phyloP scores from a whole-genome alignment of 2,329 filamentous ascomycete species.

The Fusarium dimerum region DNA sequence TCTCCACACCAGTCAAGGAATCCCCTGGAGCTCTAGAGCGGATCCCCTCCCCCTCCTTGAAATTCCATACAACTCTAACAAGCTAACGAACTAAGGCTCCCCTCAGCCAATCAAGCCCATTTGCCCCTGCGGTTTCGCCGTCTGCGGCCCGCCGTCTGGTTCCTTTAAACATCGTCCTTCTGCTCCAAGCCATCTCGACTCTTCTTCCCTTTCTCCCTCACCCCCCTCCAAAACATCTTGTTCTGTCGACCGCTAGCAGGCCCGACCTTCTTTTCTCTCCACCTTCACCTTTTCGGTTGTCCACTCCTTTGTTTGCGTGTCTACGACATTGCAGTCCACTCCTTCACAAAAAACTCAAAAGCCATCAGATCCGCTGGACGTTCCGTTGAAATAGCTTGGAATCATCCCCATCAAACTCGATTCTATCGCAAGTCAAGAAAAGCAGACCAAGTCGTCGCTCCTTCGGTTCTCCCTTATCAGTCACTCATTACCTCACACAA shows the following conservation, averaged over 20 bases:
- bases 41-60: not conserved
- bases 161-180: conserved; percentile 32
- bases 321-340: conserved; percentile 35
- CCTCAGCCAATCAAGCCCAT: conserved; percentile 18
- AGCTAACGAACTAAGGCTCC: conserved; percentile 24
- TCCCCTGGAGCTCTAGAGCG: too few relatives aligned
- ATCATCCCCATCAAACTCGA: conserved; percentile 13
- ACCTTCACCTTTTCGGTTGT: conserved; percentile 13
- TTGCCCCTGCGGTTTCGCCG: conserved; percentile 20
- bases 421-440: conserved; percentile 16
- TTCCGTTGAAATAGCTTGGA: conserved; percentile 31
- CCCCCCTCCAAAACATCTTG: conserved; percentile 28
- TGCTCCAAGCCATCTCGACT: conserved; percentile 23
- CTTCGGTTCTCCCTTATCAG: conserved; percentile 24
- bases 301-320: conserved; percentile 34
- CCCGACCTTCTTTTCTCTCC: conserved; percentile 19
- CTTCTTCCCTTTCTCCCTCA: conserved; percentile 21
- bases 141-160: conserved; percentile 26
- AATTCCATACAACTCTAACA: conserved; percentile 15
- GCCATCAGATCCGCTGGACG: conserved; percentile 25
- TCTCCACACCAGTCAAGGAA: too few relatives aligned
- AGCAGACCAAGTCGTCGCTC: conserved; percentile 24
- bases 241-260: conserved; percentile 29
- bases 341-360: conserved; percentile 29
- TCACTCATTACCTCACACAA: conserved; percentile 22